Conservation (phyloP, 2,329 filamentous ascomycete species). For the Metarhizium anisopliae region DNA sequence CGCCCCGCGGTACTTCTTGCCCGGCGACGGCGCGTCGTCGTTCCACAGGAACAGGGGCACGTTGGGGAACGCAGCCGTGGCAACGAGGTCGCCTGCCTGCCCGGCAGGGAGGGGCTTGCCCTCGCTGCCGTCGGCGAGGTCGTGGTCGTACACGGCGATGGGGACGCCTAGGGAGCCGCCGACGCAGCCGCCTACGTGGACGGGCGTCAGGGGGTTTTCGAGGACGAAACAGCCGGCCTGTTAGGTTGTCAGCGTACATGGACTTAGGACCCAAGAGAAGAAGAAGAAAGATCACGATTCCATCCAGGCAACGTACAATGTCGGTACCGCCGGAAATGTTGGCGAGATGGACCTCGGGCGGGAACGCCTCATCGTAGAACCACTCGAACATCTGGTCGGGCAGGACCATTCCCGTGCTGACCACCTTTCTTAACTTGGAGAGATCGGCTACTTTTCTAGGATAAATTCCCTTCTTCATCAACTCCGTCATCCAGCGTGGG, state of each 20-base stretch:
- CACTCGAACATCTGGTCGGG: conserved; percentile 71
- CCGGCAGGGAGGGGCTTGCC: conserved; percentile 43
- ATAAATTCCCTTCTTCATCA: conserved; percentile 53
- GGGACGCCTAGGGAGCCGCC: conserved; percentile 40
- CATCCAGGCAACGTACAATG: conserved; percentile 38
- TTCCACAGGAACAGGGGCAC: conserved; percentile 61
- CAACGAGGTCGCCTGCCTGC: conserved; percentile 66
- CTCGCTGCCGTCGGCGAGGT: conserved; percentile 36
- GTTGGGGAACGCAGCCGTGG: conserved; percentile 63
- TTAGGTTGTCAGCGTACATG: neutral
- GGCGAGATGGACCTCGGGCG: conserved; percentile 52
- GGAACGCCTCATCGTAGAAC: conserved; percentile 66
- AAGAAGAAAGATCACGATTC: neutral
- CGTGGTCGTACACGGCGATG: conserved; percentile 53
- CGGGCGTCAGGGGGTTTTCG: conserved; percentile 60
- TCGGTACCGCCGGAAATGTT: conserved; percentile 77
- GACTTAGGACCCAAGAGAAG: neutral
- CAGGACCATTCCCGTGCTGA: conserved; percentile 74
- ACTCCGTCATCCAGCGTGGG: conserved; percentile 67
- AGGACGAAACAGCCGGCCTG: conserved; percentile 52
- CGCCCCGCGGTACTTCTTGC: conserved; percentile 48
- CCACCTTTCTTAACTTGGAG: conserved; percentile 50
- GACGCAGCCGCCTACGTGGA: conserved; percentile 49
- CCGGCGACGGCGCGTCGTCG: conserved; percentile 37
- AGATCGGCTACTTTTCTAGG: conserved; percentile 58